Conservation (phyloP, 176 grass and related monocot species). For the Oryza longistaminata region DNA sequence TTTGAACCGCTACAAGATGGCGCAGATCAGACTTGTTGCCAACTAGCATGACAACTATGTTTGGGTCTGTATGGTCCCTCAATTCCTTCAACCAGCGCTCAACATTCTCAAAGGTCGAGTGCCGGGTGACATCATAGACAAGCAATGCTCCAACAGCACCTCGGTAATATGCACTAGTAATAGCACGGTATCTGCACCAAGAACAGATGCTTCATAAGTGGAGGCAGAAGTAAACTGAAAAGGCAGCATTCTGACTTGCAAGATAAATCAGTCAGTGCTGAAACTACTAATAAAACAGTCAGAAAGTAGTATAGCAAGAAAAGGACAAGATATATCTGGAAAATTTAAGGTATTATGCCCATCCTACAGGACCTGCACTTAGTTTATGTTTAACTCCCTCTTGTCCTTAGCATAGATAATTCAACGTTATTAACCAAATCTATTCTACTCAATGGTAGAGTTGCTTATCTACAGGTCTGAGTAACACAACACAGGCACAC, state of each 20-base stretch:
- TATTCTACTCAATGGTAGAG: neutral
- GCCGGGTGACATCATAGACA: constrained; percentile 80
- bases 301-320: neutral
- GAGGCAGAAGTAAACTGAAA: constrained; percentile 8
- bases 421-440: neutral
- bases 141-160: constrained; percentile 87
- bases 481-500: neutral
- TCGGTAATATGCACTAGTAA: constrained; percentile 90
- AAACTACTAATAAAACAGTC: neutral
- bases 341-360: neutral
- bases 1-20: constrained; percentile 71
- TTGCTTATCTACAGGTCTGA: neutral
- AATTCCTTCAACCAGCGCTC: constrained; percentile 85
- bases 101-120: constrained; percentile 75
- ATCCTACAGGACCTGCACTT: too few relatives aligned
- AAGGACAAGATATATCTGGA: neutral
- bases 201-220: neutral
- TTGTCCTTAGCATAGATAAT: neutral
- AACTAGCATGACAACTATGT: constrained; percentile 90
- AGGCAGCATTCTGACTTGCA: neutral
- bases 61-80: constrained; percentile 88
- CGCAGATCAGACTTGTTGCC: constrained; percentile 91
- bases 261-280: neutral
- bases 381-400: neutral
- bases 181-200: constrained; percentile 74